Conservation (phyloP, 2,329 filamentous ascomycete genomes). For the Aspergillus awamori region DNA sequence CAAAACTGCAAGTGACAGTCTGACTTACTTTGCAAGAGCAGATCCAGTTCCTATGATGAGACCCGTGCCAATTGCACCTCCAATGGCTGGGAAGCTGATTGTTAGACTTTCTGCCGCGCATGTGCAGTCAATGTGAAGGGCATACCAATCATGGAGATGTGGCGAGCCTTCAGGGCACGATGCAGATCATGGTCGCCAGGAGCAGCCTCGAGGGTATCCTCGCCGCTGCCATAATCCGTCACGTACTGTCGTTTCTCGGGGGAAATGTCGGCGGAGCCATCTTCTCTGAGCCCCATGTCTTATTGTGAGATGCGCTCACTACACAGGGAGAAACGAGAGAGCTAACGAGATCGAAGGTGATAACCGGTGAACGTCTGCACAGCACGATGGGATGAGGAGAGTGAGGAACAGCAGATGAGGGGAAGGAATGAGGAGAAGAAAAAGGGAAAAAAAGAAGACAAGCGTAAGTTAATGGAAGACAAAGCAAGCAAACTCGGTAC, state of each 20-base stretch:
- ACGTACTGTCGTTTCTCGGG: slow-evolving; percentile 18
- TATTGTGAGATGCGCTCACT: not conserved
- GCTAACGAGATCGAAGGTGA: not conserved
- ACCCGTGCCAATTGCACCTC: slow-evolving; percentile 48
- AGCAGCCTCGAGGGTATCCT: slow-evolving; percentile 30
- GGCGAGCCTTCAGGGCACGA: slow-evolving; percentile 46
- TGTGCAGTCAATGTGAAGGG: not conserved
- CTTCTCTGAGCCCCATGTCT: slow-evolving; percentile 23
- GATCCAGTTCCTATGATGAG: slow-evolving; percentile 46
- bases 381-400: not conserved
- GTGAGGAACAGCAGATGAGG: not conserved
- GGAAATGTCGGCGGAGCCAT: slow-evolving; percentile 25
- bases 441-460: not conserved
- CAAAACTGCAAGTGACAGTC: not conserved
- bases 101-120: slow-evolving; percentile 16
- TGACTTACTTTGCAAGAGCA: slow-evolving; percentile 40
- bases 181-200: slow-evolving; percentile 39
- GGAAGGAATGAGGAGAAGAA: slow-evolving; percentile 1
- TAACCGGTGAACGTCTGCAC: not conserved
- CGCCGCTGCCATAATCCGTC: slow-evolving; percentile 11
- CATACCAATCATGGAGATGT: slow-evolving; percentile 48
- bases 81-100: slow-evolving; percentile 34
- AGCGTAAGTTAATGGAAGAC: no score
- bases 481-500: not conserved
- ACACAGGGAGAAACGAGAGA: not conserved